Evolutionary conservation across 208 protist genomes (phyloP).

Genomic region (Leishmania amazonensis): DNA sequence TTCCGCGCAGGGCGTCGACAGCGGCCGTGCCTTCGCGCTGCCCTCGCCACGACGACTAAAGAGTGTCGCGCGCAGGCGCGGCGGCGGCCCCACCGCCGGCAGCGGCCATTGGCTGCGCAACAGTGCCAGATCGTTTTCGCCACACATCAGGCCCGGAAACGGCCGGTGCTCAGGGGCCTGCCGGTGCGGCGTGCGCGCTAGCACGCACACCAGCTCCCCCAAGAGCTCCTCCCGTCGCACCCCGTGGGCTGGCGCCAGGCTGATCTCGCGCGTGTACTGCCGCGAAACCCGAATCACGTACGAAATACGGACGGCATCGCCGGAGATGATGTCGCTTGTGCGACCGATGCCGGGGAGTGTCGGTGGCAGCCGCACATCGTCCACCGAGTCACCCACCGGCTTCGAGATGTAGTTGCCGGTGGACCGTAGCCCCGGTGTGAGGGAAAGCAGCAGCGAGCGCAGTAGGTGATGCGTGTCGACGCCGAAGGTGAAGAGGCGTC

Average conservation of each 20-base stretch:
- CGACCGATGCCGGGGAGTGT: constrained; percentile 33
- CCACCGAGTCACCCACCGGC: constrained; percentile 17
- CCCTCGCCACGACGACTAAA: constrained; percentile 9
- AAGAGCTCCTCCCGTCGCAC: constrained; percentile 15
- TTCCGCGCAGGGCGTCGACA: neutral
- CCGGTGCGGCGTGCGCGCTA: constrained; percentile 47
- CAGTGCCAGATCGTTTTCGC: constrained; percentile 33
- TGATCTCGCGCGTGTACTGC: constrained; percentile 24
- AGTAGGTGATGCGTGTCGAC: constrained; percentile 66
- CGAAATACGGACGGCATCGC: constrained; percentile 50
- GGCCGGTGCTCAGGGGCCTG: constrained; percentile 52
- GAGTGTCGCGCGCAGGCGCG: constrained; percentile 23
- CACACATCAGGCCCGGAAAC: constrained; percentile 51
- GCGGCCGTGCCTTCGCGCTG: neutral
- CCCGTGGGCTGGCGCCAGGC: constrained; percentile 10
- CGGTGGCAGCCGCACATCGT: constrained; percentile 27
- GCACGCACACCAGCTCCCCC: constrained; percentile 45
- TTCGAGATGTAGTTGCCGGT: constrained; percentile 67
- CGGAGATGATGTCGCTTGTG: constrained; percentile 61
- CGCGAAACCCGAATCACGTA: constrained; percentile 55
- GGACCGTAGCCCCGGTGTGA: constrained; percentile 75
- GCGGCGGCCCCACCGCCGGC: constrained; percentile 46
- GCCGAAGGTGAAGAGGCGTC: constrained; percentile 53
- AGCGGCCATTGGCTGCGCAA: constrained; percentile 41
- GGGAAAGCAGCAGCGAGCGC: constrained; percentile 62